Evolutionary conservation across 176 grass and related monocot genomes (phyloP).

Genomic region (Pharus latifolius): DNA sequence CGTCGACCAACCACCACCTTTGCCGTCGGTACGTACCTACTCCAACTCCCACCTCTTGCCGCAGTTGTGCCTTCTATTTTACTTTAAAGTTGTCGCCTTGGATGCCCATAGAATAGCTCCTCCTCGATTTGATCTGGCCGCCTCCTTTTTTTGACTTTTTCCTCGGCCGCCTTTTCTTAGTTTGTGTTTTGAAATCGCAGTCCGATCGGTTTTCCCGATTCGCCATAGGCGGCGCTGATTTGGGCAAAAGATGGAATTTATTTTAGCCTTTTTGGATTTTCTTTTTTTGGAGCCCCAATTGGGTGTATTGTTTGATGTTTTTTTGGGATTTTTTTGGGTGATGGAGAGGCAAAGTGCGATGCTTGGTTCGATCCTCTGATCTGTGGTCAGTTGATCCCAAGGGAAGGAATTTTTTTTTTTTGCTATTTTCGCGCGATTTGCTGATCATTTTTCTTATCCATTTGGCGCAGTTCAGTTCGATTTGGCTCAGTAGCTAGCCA

Average conservation of each 20-base stretch:
- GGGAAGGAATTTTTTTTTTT: background rate
- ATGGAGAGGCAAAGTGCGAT: background rate
- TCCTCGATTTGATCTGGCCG: background rate
- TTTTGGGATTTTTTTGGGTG: background rate
- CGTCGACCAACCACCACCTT: background rate
- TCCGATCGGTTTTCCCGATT: background rate
- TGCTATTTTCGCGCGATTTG: background rate
- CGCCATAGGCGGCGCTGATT: background rate
- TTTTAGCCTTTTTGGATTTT: background rate
- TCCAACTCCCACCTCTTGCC: background rate
- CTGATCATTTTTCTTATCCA: background rate
- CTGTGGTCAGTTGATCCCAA: background rate
- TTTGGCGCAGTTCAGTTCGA: conserved; percentile 5
- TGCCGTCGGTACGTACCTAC: background rate
- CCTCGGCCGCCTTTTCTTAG: background rate
- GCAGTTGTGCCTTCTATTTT: background rate
- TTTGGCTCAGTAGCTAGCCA: background rate
- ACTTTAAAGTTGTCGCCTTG: background rate
- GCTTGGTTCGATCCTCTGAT: background rate
- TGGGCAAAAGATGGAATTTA: no score
- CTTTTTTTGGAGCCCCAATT: no score
- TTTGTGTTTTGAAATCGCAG: background rate
- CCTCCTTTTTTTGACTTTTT: background rate
- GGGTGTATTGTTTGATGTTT: background rate
- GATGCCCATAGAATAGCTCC: background rate